Evolutionary conservation across 495 filamentous ascomycete species (phyloP), one percentile per base, ranked within the genome.

Genomic region (Acidiella bohemica): DNA sequence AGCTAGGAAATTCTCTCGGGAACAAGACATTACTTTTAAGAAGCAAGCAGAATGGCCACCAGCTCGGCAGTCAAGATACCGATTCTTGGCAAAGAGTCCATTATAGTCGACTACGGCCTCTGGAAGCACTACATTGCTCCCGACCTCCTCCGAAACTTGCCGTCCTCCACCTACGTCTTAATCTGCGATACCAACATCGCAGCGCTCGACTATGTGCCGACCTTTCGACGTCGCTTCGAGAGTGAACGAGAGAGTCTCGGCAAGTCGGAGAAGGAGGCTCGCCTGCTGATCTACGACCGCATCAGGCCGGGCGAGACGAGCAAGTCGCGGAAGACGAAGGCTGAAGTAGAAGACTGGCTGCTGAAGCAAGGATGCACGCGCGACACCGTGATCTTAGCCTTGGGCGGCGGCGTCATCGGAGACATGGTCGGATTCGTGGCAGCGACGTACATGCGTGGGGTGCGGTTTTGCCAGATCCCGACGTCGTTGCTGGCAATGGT

Each of bases 391-490:
- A 73, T 97, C 37, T 83, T 97, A 59, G 90, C 90, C 13, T 68
- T 97, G 11, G 90, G 90, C n/a, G 90, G 90, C 44, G 90, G 90
- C 36, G 92, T 97, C 18, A 93, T 97, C 64, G 90, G 90, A 16
- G 90, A 97, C 57, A 78, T 96, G 76, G 85, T 93, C 42, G 90
- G 90, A 36, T 97, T 93, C 60, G 81, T 95, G 17, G 90, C 90
- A 17, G 81, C 90, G 28, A 97, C 90, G 36, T 97, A 95, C 66
- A 97, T 96, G 87, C 76, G 90, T 42, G 92, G 92, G 32, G 81
- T 97, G 33, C 81, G 81, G 50, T 93, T 90, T 61, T 84, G 94
- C 24, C 92, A 97, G 64, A 85, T 96, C 37, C 90, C 90, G 2
- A 96, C 90, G 28, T 93, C 87, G 0, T 68, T 97, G 26, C 72